phyloP scores from a whole-genome alignment of 495 filamentous ascomycete species.

The Patellaria atrata region DNA sequence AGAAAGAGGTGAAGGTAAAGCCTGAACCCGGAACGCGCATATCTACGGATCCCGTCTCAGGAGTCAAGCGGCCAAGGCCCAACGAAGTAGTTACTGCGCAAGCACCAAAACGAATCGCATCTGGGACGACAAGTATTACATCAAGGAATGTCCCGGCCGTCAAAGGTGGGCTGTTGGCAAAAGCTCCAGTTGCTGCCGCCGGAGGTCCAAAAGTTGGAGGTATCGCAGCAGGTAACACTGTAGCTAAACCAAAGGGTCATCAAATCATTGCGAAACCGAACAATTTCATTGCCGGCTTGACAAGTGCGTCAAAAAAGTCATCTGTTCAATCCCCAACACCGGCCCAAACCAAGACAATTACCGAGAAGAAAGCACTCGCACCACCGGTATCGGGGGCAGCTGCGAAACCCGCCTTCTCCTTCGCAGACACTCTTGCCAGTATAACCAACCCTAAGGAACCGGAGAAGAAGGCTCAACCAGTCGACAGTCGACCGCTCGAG shows the following conservation, averaged over 20 bases:
- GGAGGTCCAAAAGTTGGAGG: no score
- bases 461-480: conserved; percentile 35
- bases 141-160: conserved; percentile 27
- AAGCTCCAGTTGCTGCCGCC: conserved; percentile 9
- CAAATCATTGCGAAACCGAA: conserved; percentile 42
- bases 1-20: conserved; percentile 17
- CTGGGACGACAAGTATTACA: conserved; percentile 26
- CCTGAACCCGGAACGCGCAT: conserved; percentile 22
- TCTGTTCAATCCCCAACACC: conserved; percentile 32
- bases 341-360: conserved; percentile 13
- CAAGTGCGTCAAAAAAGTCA: conserved; percentile 47
- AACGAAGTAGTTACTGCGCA: conserved; percentile 27
- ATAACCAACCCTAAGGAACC: conserved; percentile 50
- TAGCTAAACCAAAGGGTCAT: conserved; percentile 33
- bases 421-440: conserved; percentile 43
- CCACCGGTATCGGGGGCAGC: conserved; percentile 16
- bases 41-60: conserved; percentile 23
- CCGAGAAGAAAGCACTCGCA: conserved; percentile 30
- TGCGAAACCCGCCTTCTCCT: conserved; percentile 29
- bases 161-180: conserved; percentile 14
- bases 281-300: conserved; percentile 42
- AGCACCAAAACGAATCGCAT: conserved; percentile 24
- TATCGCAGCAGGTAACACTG: no score
- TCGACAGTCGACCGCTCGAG: conserved; percentile 46
- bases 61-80: conserved; percentile 35